Conservation (phyloP, 2,329 filamentous ascomycete species). For the Colletotrichum navitas region DNA sequence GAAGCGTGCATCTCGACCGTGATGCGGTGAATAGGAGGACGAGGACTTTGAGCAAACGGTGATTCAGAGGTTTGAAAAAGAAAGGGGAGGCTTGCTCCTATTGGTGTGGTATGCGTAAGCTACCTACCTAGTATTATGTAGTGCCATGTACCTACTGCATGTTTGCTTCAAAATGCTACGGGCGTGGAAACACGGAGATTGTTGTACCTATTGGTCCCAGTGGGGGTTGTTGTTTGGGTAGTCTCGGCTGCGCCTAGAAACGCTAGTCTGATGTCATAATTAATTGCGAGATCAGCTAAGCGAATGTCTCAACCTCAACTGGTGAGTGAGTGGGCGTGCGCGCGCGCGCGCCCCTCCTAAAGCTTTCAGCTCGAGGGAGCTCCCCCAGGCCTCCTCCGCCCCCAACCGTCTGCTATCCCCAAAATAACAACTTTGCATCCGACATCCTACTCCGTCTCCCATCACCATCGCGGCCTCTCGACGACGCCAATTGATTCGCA, state of each 20-base stretch:
- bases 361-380: slow-evolving; percentile 32
- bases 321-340: slow-evolving; percentile 3
- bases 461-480: not conserved
- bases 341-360: slow-evolving; percentile 9
- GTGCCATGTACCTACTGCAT: not conserved
- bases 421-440: slow-evolving; percentile 14
- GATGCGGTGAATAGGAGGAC: not conserved
- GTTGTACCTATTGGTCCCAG: slow-evolving; percentile 29
- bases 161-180: slow-evolving; percentile 2
- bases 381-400: not conserved
- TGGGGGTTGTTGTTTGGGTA: not conserved
- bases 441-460: slow-evolving; percentile 1
- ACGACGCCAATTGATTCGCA: slow-evolving; percentile 8
- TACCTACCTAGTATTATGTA: too few species aligned
- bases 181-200: slow-evolving; percentile 1
- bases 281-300: slow-evolving; percentile 33
- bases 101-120: not conserved
- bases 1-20: not conserved
- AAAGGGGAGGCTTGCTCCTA: slow-evolving; percentile 26
- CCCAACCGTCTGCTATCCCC: not conserved
- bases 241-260: not conserved
- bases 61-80: slow-evolving; percentile 8
- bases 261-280: slow-evolving; percentile 39
- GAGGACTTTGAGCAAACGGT: slow-evolving; percentile 2
- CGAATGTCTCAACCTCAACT: slow-evolving; percentile 32